Evolutionary conservation across 192 early-diverging fungal genomes (phyloP).

Genomic region (Backusella tuberculispora): DNA sequence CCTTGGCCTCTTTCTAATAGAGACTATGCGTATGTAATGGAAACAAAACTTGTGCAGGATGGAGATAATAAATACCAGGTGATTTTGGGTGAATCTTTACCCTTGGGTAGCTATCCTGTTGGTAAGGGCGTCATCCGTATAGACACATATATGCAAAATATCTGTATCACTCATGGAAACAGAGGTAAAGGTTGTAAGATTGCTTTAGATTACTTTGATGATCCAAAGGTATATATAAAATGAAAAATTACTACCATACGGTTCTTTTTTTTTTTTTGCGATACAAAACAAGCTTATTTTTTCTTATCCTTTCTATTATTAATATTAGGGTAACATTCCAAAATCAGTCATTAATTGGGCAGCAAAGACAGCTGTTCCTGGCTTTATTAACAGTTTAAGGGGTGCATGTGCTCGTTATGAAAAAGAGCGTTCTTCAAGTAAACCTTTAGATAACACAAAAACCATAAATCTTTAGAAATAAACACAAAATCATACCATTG

Average conservation of each 20-base stretch:
- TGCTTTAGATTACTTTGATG: constrained; percentile 54
- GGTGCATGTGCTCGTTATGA: constrained; percentile 27
- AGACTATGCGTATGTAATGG: constrained; percentile 54
- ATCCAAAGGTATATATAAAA: constrained; percentile 49
- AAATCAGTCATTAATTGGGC: constrained; percentile 47
- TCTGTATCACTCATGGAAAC: constrained; percentile 46
- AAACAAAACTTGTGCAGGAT: neutral
- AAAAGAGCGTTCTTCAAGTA: constrained; percentile 18
- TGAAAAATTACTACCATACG: constrained; percentile 2
- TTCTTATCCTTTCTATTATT: neutral
- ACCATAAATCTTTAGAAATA: neutral
- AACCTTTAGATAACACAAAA: neutral
- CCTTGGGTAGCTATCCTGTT: constrained; percentile 34
- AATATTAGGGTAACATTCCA: constrained; percentile 40
- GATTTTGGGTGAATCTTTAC: constrained; percentile 38
- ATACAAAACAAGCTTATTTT: neutral
- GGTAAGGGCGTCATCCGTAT: constrained; percentile 49
- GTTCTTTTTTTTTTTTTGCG: neutral
- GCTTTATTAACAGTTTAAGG: constrained; percentile 35
- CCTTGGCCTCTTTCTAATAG: constrained; percentile 53
- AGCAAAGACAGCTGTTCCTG: constrained; percentile 45
- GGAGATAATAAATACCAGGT: constrained; percentile 20
- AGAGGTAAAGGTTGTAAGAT: constrained; percentile 48
- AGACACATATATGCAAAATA: constrained; percentile 53
- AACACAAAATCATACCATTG: neutral